Base-by-base conservation (phyloP, 2,329 filamentous ascomycete genomes). In the Chrysoporthe austroafricana region DNA sequence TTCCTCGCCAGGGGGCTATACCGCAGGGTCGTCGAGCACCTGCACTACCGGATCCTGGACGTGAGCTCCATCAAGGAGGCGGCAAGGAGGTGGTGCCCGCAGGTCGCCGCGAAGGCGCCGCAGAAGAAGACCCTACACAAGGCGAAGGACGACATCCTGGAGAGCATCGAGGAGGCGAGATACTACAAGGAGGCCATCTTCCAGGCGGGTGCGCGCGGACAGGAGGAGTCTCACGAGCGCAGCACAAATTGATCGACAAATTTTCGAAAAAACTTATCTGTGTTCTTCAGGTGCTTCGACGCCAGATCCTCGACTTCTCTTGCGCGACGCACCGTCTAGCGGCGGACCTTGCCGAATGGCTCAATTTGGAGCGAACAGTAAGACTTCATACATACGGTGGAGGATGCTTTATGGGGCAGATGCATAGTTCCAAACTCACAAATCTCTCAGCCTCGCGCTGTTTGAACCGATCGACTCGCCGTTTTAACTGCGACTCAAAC, bases 61-160 rank as follows among this genome's bases (percentile, higher is more conserved):
- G 93, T 98, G 65, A 97, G 94, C 78, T 87, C 89, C 59, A 87
- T 98, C 75, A 98, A 98, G 81, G 96, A 99, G 82, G 94, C 93
- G 32, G 91, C 90, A 21, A 87, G 88, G 71, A 85, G 95, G 58
- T 99, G 96, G 95, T 90, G 88, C 56, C 84, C 85, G 1, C 77
- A 82, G n/a, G 83, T 86, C 8, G 77, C 92, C 9, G 75, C 91
- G 70, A 82, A 83, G 57, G 88, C 87, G 39, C 94, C 95, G 14
- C 79, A 76, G 70, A 98, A 98, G 83, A 86, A 86, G 76, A 88
- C 87, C 48, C 81, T 89, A 63, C 96, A 99, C 81, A 88, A 95
- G 78, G 96, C 96, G 0, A 89, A 86, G 73, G 89, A 93, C 66
- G 96, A 99, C 78, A 97, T 99, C 67, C 79, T 97, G 69, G 96